Percentiles rank a stretch among this genome's conserved stretches.
These are phyloP conservation scores for Leucocoprinus leucothites DNA, from an alignment of 768 basidiomycete species.

Conservation along the genomic window DNA sequence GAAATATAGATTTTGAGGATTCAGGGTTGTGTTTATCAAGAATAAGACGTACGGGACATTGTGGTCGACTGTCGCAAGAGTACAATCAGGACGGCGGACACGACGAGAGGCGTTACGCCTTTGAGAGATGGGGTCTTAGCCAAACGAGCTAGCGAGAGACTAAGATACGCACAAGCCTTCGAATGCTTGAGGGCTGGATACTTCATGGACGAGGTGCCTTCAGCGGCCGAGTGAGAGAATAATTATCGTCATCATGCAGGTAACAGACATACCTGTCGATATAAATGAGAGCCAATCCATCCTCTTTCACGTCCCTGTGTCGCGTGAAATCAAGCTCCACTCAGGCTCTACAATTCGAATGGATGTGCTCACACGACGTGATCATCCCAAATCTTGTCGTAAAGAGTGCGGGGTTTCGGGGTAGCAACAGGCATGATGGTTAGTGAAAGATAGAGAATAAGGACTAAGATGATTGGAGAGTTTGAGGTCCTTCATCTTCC, in stretches of 20 bases:
- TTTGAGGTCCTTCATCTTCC: constrained; percentile 10
- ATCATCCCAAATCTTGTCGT: constrained; percentile 98
- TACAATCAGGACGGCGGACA: constrained; percentile 85
- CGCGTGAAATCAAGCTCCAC: constrained; percentile 11
- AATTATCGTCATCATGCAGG: background rate
- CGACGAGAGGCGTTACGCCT: constrained; percentile 72
- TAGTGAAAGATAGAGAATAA: constrained; percentile 11
- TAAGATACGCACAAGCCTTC: constrained; percentile 65
- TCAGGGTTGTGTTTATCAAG: background rate
- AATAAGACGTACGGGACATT: constrained; percentile 73
- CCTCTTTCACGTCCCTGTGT: constrained; percentile 63
- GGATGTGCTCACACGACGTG: constrained; percentile 74
- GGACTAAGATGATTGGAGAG: constrained; percentile 8
- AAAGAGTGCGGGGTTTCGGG: constrained; percentile 76
- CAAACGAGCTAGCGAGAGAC: background rate
- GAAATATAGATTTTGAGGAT: background rate
- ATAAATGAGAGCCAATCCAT: constrained; percentile 79
- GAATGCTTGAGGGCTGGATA: constrained; percentile 92
- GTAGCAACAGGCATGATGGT: constrained; percentile 37
- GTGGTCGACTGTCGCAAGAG: constrained; percentile 86
- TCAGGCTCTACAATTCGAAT: constrained; percentile 13
- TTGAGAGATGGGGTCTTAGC: constrained; percentile 14
- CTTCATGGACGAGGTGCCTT: constrained; percentile 79
- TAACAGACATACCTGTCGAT: constrained; percentile 62
- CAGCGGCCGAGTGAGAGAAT: constrained; percentile 11